These are phyloP conservation scores for Phytophthora colocasiae DNA, from an alignment of 352 stramenopile genomes.

Conservation along the genomic window DNA sequence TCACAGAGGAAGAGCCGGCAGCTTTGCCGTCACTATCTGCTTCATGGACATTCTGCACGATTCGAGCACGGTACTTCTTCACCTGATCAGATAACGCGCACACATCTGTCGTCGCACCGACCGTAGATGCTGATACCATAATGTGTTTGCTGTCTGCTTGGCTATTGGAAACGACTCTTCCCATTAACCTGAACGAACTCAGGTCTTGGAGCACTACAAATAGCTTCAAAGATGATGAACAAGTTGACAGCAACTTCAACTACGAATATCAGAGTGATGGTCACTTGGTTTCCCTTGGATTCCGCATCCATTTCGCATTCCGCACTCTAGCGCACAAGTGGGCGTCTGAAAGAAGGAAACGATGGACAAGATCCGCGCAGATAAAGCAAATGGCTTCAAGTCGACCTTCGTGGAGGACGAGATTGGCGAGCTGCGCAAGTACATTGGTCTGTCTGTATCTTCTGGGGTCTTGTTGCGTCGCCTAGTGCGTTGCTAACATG, in stretches of 20 bases:
- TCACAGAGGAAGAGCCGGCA: constrained; percentile 4
- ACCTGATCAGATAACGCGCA: constrained; percentile 83
- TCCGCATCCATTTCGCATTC: constrained; percentile 32
- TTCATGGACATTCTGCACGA: constrained; percentile 44
- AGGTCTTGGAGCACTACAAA: constrained; percentile 10
- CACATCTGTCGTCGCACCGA: constrained; percentile 69
- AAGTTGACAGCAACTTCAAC: constrained; percentile 30
- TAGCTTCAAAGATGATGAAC: constrained; percentile 1
- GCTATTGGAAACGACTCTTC: constrained; percentile 22
- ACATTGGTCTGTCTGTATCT: constrained; percentile 52
- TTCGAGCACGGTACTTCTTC: constrained; percentile 80
- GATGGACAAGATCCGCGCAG: constrained; percentile 19
- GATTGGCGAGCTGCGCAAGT: constrained; percentile 71
- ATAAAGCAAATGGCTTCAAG: constrained; percentile 4
- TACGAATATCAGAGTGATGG: constrained; percentile 42
- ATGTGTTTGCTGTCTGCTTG: background rate
- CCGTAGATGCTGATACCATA: constrained; percentile 68
- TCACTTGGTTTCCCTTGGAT: constrained; percentile 36
- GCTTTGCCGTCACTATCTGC: constrained; percentile 35
- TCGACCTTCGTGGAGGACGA: constrained; percentile 38
- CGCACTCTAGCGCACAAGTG: constrained; percentile 22
- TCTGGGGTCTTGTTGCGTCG: background rate
- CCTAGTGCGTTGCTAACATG: background rate
- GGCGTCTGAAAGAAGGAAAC: background rate
- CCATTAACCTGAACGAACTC: background rate